These are phyloP conservation scores for Eimeria tenella DNA, from an alignment of 169 alveolate species.

Conservation along the genomic window DNA sequence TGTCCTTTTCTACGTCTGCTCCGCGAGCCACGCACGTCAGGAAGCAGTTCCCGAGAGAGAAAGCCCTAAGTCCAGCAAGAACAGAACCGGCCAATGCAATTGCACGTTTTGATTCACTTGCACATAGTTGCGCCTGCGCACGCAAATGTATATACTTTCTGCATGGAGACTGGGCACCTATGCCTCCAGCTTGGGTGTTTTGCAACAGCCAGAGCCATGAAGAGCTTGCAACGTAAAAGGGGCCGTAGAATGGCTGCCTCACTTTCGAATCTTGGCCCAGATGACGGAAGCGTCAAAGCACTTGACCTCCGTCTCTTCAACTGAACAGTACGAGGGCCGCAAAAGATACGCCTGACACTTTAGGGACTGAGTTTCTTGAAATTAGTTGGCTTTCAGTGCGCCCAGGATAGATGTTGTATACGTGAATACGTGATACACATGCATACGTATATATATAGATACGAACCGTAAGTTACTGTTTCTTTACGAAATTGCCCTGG, in stretches of 20 bases:
- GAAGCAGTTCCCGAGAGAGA: conserved; percentile 23
- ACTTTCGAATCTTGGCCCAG: conserved; percentile 61
- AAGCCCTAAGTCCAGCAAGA: background rate
- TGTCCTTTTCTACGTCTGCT: conserved; percentile 25
- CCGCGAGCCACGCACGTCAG: conserved; percentile 42
- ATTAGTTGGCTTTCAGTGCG: no score
- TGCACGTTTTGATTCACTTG: background rate
- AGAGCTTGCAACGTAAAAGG: background rate
- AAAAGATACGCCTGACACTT: no score
- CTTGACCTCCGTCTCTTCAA: conserved; percentile 34
- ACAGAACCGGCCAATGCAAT: background rate
- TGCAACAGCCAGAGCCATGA: background rate
- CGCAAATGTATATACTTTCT: background rate
- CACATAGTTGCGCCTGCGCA: background rate
- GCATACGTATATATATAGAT: no score
- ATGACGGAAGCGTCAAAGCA: conserved; percentile 36
- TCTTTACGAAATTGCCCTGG: no score
- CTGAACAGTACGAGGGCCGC: background rate
- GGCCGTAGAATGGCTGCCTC: background rate
- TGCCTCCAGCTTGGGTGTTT: background rate
- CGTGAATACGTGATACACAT: no score
- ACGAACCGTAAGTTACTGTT: no score
- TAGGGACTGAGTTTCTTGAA: no score
- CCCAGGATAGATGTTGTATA: no score
- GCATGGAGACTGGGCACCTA: background rate